These are phyloP conservation scores for Xylaria cubensis DNA, from an alignment of 495 filamentous ascomycete genomes.

Conservation along the genomic window DNA sequence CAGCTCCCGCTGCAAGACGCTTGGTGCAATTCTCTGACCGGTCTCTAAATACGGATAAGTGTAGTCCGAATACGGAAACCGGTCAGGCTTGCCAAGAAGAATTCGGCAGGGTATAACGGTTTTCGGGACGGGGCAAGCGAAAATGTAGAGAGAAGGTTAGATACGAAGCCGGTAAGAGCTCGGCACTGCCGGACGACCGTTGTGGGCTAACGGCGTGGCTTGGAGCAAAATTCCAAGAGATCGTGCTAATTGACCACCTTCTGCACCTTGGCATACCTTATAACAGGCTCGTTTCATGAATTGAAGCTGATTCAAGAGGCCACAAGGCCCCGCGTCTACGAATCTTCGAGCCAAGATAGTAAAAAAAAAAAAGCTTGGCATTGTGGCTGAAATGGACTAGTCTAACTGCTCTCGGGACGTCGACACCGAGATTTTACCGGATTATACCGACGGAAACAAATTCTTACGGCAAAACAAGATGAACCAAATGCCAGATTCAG, in stretches of 20 bases:
- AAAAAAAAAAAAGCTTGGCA: constrained; percentile 18
- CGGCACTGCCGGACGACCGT: constrained; percentile 20
- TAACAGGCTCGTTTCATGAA: neutral
- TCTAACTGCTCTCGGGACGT: constrained; percentile 2
- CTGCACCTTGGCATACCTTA: neutral
- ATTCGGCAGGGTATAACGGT: constrained; percentile 19
- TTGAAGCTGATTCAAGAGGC: constrained; percentile 8
- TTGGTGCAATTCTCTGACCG: constrained; percentile 29
- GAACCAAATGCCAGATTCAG: neutral
- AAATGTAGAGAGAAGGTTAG: constrained; percentile 14
- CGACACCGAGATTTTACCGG: constrained; percentile 14
- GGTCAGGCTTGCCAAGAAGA: constrained; percentile 24
- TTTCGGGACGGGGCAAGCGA: constrained; percentile 29
- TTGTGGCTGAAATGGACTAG: constrained; percentile 3
- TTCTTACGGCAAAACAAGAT: neutral
- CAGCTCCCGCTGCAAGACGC: constrained; percentile 20
- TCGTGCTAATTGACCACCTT: constrained; percentile 13
- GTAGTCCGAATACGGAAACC: constrained; percentile 8
- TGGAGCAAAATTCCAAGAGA: constrained; percentile 9
- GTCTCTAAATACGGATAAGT: constrained; percentile 17
- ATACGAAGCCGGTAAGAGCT: constrained; percentile 19
- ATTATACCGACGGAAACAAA: neutral
- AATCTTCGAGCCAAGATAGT: constrained; percentile 16
- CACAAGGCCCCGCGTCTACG: neutral
- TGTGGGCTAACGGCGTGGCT: constrained; percentile 3